Percentiles rank a stretch among this genome's conserved stretches.
Conservation (phyloP, 208 protist species). For the Trichomonas vaginalis region DNA sequence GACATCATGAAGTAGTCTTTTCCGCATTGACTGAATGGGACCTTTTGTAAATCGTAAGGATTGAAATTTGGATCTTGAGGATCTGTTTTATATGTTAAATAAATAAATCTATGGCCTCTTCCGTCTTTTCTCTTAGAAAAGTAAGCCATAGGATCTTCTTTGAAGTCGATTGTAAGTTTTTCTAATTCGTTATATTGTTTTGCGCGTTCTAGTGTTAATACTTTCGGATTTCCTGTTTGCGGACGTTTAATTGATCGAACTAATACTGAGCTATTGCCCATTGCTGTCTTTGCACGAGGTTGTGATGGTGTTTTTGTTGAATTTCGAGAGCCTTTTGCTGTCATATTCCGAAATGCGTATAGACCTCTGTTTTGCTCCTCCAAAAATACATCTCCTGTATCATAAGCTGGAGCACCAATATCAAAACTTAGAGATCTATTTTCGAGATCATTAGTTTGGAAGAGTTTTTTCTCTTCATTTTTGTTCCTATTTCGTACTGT, state of each 20-base stretch:
- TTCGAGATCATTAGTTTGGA: not conserved
- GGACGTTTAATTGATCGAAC: not conserved
- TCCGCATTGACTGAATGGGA: not conserved
- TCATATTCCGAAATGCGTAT: not conserved
- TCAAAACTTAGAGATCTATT: not conserved
- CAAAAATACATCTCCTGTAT: not conserved
- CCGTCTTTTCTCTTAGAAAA: conserved; percentile 10
- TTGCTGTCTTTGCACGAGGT: not conserved
- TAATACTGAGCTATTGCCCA: not conserved
- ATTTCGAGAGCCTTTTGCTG: not conserved
- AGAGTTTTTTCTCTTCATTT: not conserved
- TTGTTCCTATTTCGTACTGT: not conserved
- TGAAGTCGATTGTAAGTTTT: not conserved
- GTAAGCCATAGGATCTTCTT: not conserved
- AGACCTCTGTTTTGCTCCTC: not conserved
- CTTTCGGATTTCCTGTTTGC: not conserved
- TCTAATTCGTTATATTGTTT: not conserved
- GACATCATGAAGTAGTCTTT: not conserved
- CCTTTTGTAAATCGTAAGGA: conserved; percentile 7
- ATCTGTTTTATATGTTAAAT: not conserved
- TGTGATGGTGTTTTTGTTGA: not conserved
- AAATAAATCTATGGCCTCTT: not conserved
- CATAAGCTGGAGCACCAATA: not conserved
- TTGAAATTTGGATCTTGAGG: not conserved
- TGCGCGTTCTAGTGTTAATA: not conserved